Evolutionary conservation across 805 yeast species (phyloP).

Genomic region (Lachancea quebecensis): DNA sequence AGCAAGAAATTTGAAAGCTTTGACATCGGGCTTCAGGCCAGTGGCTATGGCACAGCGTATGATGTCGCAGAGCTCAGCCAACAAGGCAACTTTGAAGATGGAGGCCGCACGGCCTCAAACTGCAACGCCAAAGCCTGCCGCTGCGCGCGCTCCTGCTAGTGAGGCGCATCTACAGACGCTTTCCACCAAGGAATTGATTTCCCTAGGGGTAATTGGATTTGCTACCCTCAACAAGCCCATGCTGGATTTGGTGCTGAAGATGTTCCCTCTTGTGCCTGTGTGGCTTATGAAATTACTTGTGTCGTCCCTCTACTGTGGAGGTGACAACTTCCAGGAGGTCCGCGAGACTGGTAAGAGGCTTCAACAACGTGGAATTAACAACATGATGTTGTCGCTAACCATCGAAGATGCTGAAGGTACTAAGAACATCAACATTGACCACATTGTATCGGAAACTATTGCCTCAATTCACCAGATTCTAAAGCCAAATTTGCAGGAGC

Average conservation of each 20-base stretch:
- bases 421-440: slow-evolving; percentile 48
- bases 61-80: slow-evolving; percentile 1
- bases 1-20: background rate
- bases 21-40: background rate
- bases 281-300: slow-evolving; percentile 63
- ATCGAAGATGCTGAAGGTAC: slow-evolving; percentile 89
- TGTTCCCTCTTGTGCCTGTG: slow-evolving; percentile 72
- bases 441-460: slow-evolving; percentile 57
- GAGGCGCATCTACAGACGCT: slow-evolving; percentile 45
- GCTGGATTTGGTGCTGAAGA: slow-evolving; percentile 51
- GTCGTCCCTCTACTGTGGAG: slow-evolving; percentile 85
- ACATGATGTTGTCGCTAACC: slow-evolving; percentile 92
- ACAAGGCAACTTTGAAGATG: slow-evolving; percentile 11
- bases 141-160: slow-evolving; percentile 6
- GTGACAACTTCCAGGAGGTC: slow-evolving; percentile 68
- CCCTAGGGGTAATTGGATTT: slow-evolving; percentile 60
- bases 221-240: slow-evolving; percentile 61
- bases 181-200: slow-evolving; percentile 48
- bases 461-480: slow-evolving; percentile 61
- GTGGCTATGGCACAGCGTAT: background rate
- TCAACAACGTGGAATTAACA: slow-evolving; percentile 68
- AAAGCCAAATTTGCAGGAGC: slow-evolving; percentile 61
- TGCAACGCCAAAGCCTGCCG: background rate
- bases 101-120: slow-evolving; percentile 4
- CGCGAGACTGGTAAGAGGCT: slow-evolving; percentile 61